Evolutionary conservation across 352 stramenopile genomes (phyloP).

Genomic region (Bremia lactucae): DNA sequence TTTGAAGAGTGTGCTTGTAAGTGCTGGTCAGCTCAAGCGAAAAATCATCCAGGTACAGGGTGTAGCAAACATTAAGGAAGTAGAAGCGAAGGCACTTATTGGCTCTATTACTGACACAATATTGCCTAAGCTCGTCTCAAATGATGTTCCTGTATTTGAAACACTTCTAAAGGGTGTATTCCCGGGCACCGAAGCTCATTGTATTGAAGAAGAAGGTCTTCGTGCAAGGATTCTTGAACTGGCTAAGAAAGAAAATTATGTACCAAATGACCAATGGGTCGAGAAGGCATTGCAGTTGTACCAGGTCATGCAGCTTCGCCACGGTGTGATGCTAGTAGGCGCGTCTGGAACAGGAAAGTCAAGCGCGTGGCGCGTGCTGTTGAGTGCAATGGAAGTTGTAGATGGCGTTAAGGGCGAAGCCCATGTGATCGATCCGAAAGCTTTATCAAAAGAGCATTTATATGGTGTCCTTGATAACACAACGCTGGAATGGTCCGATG

Average conservation of each 20-base stretch:
- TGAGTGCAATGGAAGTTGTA: slow-evolving; percentile 89
- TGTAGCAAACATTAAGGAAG: slow-evolving; percentile 37
- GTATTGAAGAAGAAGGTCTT: slow-evolving; percentile 84
- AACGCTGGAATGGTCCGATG: slow-evolving; percentile 99
- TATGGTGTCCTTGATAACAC: slow-evolving; percentile 99
- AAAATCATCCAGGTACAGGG: slow-evolving; percentile 65
- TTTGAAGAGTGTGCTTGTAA: slow-evolving; percentile 98
- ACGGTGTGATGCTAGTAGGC: slow-evolving; percentile 99
- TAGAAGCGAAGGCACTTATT: slow-evolving; percentile 93
- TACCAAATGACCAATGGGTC: slow-evolving; percentile 88
- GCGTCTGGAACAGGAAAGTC: slow-evolving; percentile 95
- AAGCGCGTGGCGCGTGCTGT: slow-evolving; percentile 87
- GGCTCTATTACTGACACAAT: slow-evolving; percentile 98
- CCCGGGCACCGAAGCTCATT: slow-evolving; percentile 80
- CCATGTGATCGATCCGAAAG: slow-evolving; percentile 99
- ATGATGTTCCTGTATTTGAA: slow-evolving; percentile 95
- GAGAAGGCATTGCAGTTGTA: slow-evolving; percentile 99
- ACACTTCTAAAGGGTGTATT: slow-evolving; percentile 96
- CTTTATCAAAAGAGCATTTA: slow-evolving; percentile 95
- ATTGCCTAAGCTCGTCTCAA: slow-evolving; percentile 96
- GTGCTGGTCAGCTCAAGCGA: slow-evolving; percentile 96
- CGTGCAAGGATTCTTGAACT: slow-evolving; percentile 86
- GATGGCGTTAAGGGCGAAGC: slow-evolving; percentile 95
- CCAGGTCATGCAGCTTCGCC: slow-evolving; percentile 94
- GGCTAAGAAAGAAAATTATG: slow-evolving; percentile 82